phyloP scores from a whole-genome alignment of 2,329 filamentous ascomycete genomes.

The Chalaropsis thielavioides region DNA sequence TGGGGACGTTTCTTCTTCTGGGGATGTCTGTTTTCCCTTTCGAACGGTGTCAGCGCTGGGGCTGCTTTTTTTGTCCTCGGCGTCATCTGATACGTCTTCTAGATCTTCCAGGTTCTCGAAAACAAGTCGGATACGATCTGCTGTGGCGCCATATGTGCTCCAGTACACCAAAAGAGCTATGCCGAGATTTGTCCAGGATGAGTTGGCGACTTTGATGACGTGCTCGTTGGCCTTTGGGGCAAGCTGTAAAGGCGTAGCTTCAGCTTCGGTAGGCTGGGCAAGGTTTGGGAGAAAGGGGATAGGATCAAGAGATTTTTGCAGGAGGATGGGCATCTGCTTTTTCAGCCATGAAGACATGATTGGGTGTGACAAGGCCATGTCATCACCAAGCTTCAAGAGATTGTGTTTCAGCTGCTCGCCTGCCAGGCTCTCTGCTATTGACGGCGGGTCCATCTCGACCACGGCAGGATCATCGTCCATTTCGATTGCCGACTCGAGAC shows the following conservation, averaged over 20 bases:
- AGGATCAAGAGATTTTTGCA: slow-evolving; percentile 44
- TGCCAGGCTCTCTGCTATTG: slow-evolving; percentile 47
- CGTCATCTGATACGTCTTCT: slow-evolving; percentile 6
- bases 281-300: slow-evolving; percentile 47
- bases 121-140: slow-evolving; percentile 10
- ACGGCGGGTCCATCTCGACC: slow-evolving; percentile 46
- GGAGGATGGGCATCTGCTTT: slow-evolving; percentile 34
- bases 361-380: slow-evolving; percentile 44
- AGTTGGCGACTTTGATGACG: slow-evolving; percentile 16
- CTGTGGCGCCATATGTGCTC: slow-evolving; percentile 12
- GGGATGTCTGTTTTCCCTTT: slow-evolving; percentile 15
- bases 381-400: slow-evolving; percentile 39
- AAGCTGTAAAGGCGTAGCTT: background rate
- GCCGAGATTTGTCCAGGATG: slow-evolving; percentile 27
- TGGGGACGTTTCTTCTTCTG: slow-evolving; percentile 13
- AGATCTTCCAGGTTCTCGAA: slow-evolving; percentile 8
- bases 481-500: slow-evolving; percentile 51
- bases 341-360: slow-evolving; percentile 43
- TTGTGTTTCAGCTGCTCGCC: slow-evolving; percentile 46
- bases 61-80: background rate
- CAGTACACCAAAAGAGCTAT: slow-evolving; percentile 24
- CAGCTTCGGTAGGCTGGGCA: slow-evolving; percentile 21
- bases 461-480: slow-evolving; percentile 51
- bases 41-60: slow-evolving; percentile 13
- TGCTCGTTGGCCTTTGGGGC: background rate